A percentile compares a stretch with the other conserved stretches of the same genome.
phyloP scores from a whole-genome alignment of 1,284 basidiomycete genomes.

The Ceratobasidium sp. region DNA sequence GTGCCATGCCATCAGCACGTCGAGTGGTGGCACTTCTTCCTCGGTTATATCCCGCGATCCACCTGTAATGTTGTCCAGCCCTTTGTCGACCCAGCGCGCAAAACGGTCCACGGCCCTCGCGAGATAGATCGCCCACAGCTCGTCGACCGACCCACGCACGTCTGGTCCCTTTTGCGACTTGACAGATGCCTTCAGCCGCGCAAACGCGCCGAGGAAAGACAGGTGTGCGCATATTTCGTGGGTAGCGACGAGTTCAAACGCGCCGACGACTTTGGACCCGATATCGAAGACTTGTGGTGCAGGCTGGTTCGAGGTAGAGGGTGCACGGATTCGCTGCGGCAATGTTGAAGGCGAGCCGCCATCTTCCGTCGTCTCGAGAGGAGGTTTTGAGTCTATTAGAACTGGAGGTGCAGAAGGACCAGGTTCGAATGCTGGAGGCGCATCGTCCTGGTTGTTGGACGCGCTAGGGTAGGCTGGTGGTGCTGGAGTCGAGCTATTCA shows the following conservation, averaged over 20 bases:
- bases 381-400: conserved; percentile 12
- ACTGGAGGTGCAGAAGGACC: conserved; percentile 5
- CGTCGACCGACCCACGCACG: conserved; percentile 44
- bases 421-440: conserved; percentile 33
- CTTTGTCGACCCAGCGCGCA: conserved; percentile 42
- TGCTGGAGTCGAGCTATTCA: conserved; percentile 10
- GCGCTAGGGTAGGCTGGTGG: conserved; percentile 15
- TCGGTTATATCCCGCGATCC: conserved; percentile 18
- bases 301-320: background rate
- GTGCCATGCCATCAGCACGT: conserved; percentile 67
- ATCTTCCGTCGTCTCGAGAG: background rate
- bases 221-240: conserved; percentile 50
- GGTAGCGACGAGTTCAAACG: conserved; percentile 46
- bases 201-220: conserved; percentile 50
- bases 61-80: background rate
- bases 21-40: conserved; percentile 60
- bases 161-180: conserved; percentile 45
- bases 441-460: background rate
- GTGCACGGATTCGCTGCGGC: conserved; percentile 12
- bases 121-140: conserved; percentile 50
- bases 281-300: background rate
- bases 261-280: background rate
- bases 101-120: conserved; percentile 51
- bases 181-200: conserved; percentile 46
- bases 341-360: background rate